Evolutionary conservation across 2,329 filamentous ascomycete species (phyloP).

Genomic region (Aspergillus piperis): DNA sequence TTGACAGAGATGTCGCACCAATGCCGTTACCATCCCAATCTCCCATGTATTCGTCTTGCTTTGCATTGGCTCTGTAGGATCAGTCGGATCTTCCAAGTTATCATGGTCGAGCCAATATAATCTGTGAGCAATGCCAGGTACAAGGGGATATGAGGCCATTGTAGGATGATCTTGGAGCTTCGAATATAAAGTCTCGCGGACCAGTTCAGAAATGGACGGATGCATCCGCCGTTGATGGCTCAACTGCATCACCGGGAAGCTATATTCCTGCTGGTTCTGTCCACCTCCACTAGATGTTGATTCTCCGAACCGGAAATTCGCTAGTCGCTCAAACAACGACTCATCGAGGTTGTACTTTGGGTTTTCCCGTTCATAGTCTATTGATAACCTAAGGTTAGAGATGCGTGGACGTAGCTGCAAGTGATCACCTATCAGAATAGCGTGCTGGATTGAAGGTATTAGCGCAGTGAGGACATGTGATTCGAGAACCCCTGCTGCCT

Average conservation of each 20-base stretch:
- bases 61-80: conserved; percentile 11
- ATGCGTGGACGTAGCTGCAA: conserved; percentile 12
- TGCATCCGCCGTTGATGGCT: conserved; percentile 14
- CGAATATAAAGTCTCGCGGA: conserved; percentile 9
- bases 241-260: conserved; percentile 10
- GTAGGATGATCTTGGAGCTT: conserved; percentile 5
- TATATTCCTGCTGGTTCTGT: neutral
- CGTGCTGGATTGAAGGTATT: conserved; percentile 12
- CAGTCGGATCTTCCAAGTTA: conserved; percentile 13
- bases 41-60: conserved; percentile 24
- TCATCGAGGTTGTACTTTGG: conserved; percentile 8
- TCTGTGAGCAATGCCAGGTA: conserved; percentile 6
- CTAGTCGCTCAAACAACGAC: conserved; percentile 11
- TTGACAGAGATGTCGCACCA: conserved; percentile 23
- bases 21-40: conserved; percentile 22
- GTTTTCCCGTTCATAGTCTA: neutral
- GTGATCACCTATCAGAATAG: conserved; percentile 16
- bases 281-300: neutral
- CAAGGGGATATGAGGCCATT: neutral
- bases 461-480: conserved; percentile 11
- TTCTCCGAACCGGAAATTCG: neutral
- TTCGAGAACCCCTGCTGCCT: conserved; percentile 15
- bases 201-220: conserved; percentile 1
- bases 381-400: conserved; percentile 1
- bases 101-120: conserved; percentile 28